Base-by-base conservation (phyloP, 2,329 filamentous ascomycete genomes). In the Claviceps fusiformis region DNA sequence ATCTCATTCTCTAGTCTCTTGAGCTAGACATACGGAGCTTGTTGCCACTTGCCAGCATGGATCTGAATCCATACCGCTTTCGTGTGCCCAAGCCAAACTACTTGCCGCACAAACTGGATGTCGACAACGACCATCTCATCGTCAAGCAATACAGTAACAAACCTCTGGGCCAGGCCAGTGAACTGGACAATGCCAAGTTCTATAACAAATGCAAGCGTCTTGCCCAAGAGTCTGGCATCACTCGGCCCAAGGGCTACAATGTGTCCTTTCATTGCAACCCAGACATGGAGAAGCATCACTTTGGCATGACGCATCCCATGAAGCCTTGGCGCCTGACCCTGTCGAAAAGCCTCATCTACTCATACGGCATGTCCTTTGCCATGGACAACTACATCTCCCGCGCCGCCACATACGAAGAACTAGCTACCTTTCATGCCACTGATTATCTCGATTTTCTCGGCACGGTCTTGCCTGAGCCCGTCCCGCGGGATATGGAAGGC, bases 251-350 rank as follows among this genome's bases (percentile, higher is more conserved):
- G 65, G 91, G 90, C 62, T 91, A 95, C 72, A 90, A 80, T 37
- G 92, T 98, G 50, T 96, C 92, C 10, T 97, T 91, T 71, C 93
- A 98, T 69, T 89, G 90, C 72, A 96, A 96, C 65, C 88, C 91
- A 1, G 84, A 89, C 57, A 95, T 97, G 68, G 93, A 98, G 73
- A 87, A 87, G 67, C 92, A 97, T 71, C 93, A 98, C 70, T 98
- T 98, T 69, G 93, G 93, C 61, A 86, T 89, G 72, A 91, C 89
- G 10, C 93, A 98, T 74, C 93, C 93, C 24, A 98, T 98, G 93
- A 98, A 98, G 70, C 93, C 93, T 57, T 97, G 93, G 92, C 88
- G 93, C 41, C 75, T 98, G 60, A 96, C 91, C 17, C 79, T 98
- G 55, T 95, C 93, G 55, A 97, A 98, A 70, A 89, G 93, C 64